phyloP scores from a whole-genome alignment of 2,329 filamentous ascomycete species.

The Colletotrichum abscissum region DNA sequence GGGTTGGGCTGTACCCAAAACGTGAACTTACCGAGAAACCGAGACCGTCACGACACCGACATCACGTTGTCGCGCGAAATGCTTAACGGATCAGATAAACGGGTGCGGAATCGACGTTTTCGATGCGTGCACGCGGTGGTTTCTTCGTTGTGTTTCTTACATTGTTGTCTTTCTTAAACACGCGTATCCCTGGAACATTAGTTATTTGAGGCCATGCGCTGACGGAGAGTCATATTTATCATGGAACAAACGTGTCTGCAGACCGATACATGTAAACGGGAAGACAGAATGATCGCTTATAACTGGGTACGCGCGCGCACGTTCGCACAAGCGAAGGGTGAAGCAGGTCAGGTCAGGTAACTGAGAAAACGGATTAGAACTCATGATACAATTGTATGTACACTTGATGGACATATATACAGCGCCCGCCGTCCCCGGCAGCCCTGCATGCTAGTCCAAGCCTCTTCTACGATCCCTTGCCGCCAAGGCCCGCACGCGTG shows the following conservation, averaged over 20 bases:
- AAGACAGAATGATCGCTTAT: constrained; percentile 16
- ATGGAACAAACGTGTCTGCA: not conserved
- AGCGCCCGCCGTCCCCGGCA: constrained; percentile 42
- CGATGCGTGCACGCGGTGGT: not conserved
- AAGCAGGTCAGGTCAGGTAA: constrained; percentile 11
- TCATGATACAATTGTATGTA: constrained; percentile 39
- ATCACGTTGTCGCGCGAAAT: constrained; percentile 10
- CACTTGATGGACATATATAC: constrained; percentile 53
- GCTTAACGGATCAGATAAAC: constrained; percentile 19
- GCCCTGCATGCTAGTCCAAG: constrained; percentile 50
- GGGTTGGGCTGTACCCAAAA: not conserved
- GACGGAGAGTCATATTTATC: constrained; percentile 1
- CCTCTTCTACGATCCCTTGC: constrained; percentile 53
- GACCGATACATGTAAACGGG: not conserved
- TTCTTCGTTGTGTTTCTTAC: not conserved
- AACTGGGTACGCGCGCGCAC: not conserved
- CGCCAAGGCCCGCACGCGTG: constrained; percentile 53
- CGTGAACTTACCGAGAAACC: constrained; percentile 15
- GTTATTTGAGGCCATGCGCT: not conserved
- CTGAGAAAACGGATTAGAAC: constrained; percentile 19
- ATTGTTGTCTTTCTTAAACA: not conserved
- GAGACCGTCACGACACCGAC: constrained; percentile 7
- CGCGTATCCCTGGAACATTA: constrained; percentile 1
- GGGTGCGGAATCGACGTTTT: constrained; percentile 15
- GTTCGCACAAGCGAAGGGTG: not conserved